These are phyloP conservation scores for Ganoderma multipileum DNA, from an alignment of 1,284 basidiomycete species.

Conservation along the genomic window DNA sequence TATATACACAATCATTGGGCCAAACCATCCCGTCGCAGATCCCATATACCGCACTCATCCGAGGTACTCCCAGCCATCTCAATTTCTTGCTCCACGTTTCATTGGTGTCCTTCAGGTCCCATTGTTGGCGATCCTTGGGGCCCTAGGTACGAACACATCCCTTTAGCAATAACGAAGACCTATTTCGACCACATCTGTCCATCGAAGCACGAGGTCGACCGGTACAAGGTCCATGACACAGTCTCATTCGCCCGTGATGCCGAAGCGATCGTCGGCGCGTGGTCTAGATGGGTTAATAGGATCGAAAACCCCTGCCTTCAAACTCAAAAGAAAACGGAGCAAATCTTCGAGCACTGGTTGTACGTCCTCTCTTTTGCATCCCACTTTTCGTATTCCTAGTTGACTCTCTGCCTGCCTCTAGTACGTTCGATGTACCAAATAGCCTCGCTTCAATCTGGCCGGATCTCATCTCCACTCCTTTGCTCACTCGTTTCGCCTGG, in stretches of 20 bases:
- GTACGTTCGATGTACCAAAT: conserved; percentile 58
- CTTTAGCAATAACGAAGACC: conserved; percentile 44
- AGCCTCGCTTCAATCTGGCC: conserved; percentile 53
- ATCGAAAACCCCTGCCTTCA: conserved; percentile 30
- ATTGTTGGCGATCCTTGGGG: conserved; percentile 45
- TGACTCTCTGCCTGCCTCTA: conserved; percentile 30
- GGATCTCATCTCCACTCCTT: conserved; percentile 54
- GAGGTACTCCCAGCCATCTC: conserved; percentile 37
- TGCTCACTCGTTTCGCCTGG: conserved; percentile 61
- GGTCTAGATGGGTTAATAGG: conserved; percentile 7
- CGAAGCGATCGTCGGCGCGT: not conserved
- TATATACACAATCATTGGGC: conserved; percentile 43
- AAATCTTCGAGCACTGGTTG: conserved; percentile 42
- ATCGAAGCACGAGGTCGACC: not conserved
- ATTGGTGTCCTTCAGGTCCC: conserved; percentile 38
- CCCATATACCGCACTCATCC: conserved; percentile 66
- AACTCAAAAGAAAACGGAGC: not conserved
- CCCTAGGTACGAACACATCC: conserved; percentile 22
- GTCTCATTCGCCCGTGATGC: not conserved
- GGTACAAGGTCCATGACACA: not conserved
- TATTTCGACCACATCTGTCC: conserved; percentile 34
- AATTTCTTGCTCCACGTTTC: not conserved
- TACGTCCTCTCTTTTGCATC: conserved; percentile 3
- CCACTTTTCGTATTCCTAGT: not conserved
- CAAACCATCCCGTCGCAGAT: conserved; percentile 57